These are phyloP conservation scores for Neopestalotiopsis rosae DNA, from an alignment of 2,329 filamentous ascomycete genomes.

Conservation along the genomic window DNA sequence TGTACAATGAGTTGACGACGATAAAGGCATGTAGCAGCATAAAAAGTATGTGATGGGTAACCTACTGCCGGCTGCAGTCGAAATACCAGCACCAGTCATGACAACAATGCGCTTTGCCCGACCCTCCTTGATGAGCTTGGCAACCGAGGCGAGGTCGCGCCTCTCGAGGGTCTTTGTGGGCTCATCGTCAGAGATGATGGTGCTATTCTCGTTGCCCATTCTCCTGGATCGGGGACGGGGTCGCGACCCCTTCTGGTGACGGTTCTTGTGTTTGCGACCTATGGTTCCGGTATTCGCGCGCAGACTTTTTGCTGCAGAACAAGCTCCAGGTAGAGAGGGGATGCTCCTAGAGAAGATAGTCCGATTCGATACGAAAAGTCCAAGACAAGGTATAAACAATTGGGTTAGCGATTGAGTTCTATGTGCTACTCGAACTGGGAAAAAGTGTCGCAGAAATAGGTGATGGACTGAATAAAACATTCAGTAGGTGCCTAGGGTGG, in stretches of 20 bases:
- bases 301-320: background rate
- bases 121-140: conserved; percentile 78
- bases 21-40: background rate
- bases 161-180: conserved; percentile 68
- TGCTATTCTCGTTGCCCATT: conserved; percentile 89
- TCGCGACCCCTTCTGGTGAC: conserved; percentile 20
- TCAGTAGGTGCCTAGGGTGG: background rate
- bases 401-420: too few relatives aligned
- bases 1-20: background rate
- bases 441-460: background rate
- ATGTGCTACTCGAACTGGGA: too few relatives aligned
- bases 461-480: too few relatives aligned
- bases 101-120: conserved; percentile 76
- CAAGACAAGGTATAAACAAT: too few relatives aligned
- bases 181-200: conserved; percentile 66
- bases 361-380: too few relatives aligned
- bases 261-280: conserved; percentile 5
- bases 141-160: conserved; percentile 75
- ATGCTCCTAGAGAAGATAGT: too few relatives aligned
- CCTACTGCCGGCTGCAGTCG: conserved; percentile 71
- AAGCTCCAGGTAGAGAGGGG: background rate
- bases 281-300: background rate
- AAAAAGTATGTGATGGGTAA: conserved; percentile 15
- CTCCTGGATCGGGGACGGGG: conserved; percentile 43
- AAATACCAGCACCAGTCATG: conserved; percentile 90